A percentile compares a stretch with the other conserved stretches of the same genome.
Evolutionary conservation across 2,329 filamentous ascomycete genomes (phyloP).

Genomic region (Apiospora malaysiana): DNA sequence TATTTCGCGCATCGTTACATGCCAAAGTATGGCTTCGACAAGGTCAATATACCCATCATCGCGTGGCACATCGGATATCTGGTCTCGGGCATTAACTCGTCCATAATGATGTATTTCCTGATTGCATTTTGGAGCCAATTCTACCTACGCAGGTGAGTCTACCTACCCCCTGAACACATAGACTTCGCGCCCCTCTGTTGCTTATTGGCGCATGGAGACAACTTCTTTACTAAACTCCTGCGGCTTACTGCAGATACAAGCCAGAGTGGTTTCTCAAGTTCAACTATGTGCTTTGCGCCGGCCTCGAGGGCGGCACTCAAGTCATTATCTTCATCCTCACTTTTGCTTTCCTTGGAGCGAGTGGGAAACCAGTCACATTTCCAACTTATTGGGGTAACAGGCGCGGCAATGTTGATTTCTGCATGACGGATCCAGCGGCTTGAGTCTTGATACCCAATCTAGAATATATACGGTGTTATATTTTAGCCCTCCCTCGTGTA

Average conservation of each 20-base stretch:
- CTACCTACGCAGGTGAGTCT: conserved; percentile 41
- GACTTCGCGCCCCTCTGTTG: not conserved
- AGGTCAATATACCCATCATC: conserved; percentile 46
- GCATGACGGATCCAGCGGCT: conserved; percentile 23
- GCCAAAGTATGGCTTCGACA: conserved; percentile 32
- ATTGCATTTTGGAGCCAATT: conserved; percentile 40
- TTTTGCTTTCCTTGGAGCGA: conserved; percentile 51
- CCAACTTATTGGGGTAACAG: conserved; percentile 32
- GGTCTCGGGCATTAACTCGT: conserved; percentile 45
- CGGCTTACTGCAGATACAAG: conserved; percentile 21
- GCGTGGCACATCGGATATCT: conserved; percentile 35
- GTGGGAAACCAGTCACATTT: conserved; percentile 43
- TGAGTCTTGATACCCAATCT: conserved; percentile 12
- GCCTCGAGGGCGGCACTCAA: conserved; percentile 46
- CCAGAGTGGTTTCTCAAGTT: conserved; percentile 47
- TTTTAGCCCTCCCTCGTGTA: not conserved
- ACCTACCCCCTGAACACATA: not conserved
- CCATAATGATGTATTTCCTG: conserved; percentile 36
- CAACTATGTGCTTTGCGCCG: conserved; percentile 47
- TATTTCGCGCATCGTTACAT: conserved; percentile 39
- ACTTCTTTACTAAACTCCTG: not conserved
- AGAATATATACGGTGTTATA: not conserved
- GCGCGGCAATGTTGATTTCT: conserved; percentile 25
- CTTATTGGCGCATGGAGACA: not conserved
- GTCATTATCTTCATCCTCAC: conserved; percentile 48